These are phyloP conservation scores for Colletotrichum filicis DNA, from an alignment of 2,329 filamentous ascomycete genomes.

Conservation along the genomic window DNA sequence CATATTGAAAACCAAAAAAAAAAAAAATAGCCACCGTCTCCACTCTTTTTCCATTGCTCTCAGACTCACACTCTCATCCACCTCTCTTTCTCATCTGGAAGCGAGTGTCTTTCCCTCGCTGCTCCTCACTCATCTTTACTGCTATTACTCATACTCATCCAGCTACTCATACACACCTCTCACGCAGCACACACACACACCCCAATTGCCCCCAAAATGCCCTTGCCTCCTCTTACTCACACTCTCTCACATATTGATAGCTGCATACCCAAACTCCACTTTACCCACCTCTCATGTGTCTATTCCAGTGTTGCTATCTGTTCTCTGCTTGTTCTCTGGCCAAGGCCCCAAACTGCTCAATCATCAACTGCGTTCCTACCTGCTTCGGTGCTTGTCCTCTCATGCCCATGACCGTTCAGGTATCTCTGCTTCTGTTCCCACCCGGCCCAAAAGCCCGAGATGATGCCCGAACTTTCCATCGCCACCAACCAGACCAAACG, in stretches of 20 bases:
- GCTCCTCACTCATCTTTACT: conserved; percentile 7
- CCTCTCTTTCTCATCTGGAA: neutral
- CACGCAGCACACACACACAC: neutral
- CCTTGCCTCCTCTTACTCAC: neutral
- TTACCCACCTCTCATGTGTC: neutral
- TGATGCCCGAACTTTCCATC: conserved; percentile 7
- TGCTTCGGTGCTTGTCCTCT: conserved; percentile 1
- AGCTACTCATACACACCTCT: neutral
- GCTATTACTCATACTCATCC: conserved; percentile 4
- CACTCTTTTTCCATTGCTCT: conserved; percentile 2
- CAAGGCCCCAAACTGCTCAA: neutral
- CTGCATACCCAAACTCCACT: neutral
- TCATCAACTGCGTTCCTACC: neutral
- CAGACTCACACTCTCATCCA: neutral
- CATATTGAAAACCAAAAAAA: conserved; percentile 20
- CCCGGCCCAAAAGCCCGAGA: conserved; percentile 3
- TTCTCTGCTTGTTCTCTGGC: neutral
- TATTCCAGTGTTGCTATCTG: neutral
- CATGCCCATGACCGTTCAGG: conserved; percentile 1
- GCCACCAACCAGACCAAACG: conserved; percentile 8
- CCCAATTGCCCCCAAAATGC: neutral
- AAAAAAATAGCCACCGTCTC: neutral
- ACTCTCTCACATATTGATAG: neutral
- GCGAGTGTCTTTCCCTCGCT: neutral
- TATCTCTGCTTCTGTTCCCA: conserved; percentile 26